Conservation (phyloP, 108 stramenopile genomes). For the Skeletonema grethae region DNA sequence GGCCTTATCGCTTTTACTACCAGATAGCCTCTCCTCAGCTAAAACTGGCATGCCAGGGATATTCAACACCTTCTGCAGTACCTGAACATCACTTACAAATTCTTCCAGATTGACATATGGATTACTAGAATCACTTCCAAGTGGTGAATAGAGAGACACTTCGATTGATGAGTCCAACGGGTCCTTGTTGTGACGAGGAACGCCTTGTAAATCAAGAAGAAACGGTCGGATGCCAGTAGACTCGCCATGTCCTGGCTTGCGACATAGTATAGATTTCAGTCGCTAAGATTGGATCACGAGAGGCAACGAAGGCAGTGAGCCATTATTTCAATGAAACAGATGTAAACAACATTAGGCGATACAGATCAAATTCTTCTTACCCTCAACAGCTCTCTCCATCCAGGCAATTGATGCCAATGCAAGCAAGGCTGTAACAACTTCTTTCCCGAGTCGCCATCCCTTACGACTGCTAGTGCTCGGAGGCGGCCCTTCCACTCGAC, state of each 20-base stretch:
- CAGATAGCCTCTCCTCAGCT: slow-evolving; percentile 24
- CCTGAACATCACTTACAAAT: slow-evolving; percentile 26
- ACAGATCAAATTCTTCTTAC: slow-evolving; percentile 41
- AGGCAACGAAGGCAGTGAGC: neutral
- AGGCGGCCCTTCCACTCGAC: slow-evolving; percentile 61
- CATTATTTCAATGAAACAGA: no score
- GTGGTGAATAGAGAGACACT: slow-evolving; percentile 26
- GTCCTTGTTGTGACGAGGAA: slow-evolving; percentile 68
- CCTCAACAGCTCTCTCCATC: slow-evolving; percentile 62
- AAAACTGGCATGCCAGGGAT: slow-evolving; percentile 35
- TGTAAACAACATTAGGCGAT: neutral
- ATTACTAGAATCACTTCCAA: neutral
- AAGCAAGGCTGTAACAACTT: slow-evolving; percentile 20
- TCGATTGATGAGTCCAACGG: slow-evolving; percentile 49
- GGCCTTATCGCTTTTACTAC: slow-evolving; percentile 20
- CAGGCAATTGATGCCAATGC: slow-evolving; percentile 46
- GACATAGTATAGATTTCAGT: slow-evolving; percentile 68
- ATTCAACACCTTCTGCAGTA: slow-evolving; percentile 24
- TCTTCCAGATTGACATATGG: slow-evolving; percentile 25
- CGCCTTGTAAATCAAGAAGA: slow-evolving; percentile 77
- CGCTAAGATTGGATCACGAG: slow-evolving; percentile 28
- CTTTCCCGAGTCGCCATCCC: neutral
- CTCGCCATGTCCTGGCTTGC: slow-evolving; percentile 64
- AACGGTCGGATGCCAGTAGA: slow-evolving; percentile 87
- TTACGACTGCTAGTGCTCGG: slow-evolving; percentile 57